These are phyloP conservation scores for Talaromyces borbonicus DNA, from an alignment of 495 filamentous ascomycete species.

Conservation along the genomic window DNA sequence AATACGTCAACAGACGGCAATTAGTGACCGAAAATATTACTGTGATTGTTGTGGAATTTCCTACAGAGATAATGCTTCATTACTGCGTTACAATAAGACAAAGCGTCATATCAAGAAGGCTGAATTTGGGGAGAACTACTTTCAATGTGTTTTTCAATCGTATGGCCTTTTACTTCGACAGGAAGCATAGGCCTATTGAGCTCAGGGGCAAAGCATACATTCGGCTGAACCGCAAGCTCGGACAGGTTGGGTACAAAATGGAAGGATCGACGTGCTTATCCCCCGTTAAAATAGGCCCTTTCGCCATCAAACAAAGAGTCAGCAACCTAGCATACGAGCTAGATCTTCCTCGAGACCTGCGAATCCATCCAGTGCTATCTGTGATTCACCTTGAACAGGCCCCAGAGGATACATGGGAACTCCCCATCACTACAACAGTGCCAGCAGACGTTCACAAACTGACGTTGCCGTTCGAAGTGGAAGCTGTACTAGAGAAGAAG, in stretches of 20 bases:
- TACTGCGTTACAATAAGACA: no score
- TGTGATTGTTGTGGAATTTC: no score
- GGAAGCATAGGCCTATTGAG: neutral
- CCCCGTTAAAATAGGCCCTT: constrained; percentile 6
- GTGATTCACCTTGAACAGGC: constrained; percentile 9
- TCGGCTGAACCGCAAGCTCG: neutral
- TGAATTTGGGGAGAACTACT: no score
- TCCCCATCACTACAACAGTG: neutral
- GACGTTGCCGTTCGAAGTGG: neutral
- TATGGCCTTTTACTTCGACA: constrained; percentile 1
- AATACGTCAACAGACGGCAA: no score
- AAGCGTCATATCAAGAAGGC: no score
- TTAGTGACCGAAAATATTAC: no score
- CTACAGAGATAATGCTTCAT: no score
- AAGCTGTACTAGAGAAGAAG: neutral
- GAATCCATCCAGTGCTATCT: constrained; percentile 12
- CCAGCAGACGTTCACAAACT: neutral
- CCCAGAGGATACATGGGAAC: neutral
- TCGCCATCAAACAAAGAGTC: constrained; percentile 7
- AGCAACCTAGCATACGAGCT: constrained; percentile 11
- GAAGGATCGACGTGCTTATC: neutral
- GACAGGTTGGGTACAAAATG: neutral
- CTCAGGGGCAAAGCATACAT: neutral
- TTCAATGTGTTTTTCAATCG: no score
- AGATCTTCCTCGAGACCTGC: constrained; percentile 9